Percentiles rank a stretch among this genome's conserved stretches.
Evolutionary conservation across 257 asterid genomes (phyloP).

Genomic region (Verbascum thapsus): DNA sequence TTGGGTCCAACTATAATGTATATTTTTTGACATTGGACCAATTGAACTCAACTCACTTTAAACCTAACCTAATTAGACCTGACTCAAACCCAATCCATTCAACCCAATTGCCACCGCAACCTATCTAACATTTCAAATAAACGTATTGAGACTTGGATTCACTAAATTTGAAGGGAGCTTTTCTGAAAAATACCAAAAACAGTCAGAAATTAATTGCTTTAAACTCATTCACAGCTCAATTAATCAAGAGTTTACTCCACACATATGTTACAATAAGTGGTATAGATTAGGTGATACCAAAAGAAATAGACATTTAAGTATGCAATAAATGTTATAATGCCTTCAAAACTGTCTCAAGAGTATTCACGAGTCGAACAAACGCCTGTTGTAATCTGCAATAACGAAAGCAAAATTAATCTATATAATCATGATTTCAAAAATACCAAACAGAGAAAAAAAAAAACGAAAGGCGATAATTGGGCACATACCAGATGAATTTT

Average conservation of each 20-base stretch:
- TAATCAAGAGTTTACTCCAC: slow-evolving; percentile 20
- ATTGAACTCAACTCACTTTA: too few species aligned
- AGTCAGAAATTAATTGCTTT: slow-evolving; percentile 6
- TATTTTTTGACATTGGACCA: too few species aligned
- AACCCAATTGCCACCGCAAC: too few species aligned
- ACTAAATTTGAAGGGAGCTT: too few species aligned
- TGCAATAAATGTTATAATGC: slow-evolving; percentile 13
- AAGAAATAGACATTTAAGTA: not conserved
- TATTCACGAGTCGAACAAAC: slow-evolving; percentile 19
- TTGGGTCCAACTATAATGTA: too few species aligned
- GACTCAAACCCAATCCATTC: too few species aligned
- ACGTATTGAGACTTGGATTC: too few species aligned
- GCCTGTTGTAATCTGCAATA: slow-evolving; percentile 25
- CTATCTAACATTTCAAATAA: too few species aligned
- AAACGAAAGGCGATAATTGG: not conserved
- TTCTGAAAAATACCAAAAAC: too few species aligned
- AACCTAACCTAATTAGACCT: too few species aligned
- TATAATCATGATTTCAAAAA: not conserved
- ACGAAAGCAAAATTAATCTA: slow-evolving; percentile 13
- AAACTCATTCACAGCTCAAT: slow-evolving; percentile 9
- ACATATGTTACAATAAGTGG: slow-evolving; percentile 23
- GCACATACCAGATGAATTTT: slow-evolving; percentile 17
- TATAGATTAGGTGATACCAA: not conserved
- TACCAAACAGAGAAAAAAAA: not conserved
- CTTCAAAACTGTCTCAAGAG: slow-evolving; percentile 17